Base-by-base conservation (phyloP, 495 filamentous ascomycete species). In the Lepidopterella palustris region DNA sequence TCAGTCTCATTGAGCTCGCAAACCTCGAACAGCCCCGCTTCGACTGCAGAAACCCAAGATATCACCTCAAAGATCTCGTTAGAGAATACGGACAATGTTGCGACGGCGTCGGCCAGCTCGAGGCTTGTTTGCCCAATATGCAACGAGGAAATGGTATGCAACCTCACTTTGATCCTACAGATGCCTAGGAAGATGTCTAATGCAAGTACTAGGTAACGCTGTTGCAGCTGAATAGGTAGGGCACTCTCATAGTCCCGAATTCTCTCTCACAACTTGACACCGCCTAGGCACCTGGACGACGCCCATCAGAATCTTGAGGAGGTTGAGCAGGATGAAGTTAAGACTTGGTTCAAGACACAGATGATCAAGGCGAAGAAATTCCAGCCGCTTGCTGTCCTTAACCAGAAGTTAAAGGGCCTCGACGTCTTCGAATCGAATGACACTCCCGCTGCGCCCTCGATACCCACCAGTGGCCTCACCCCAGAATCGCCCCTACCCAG, bases 391-490 rank as follows among this genome's bases (percentile, higher is more conserved):
- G 91, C 90, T 0, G 85, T 89, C 11, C 75, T 91, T 11, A 97
- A 97, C 72, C 92, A 97, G 73, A 98, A 96, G 71, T 81, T 98
- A 21, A 95, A 96, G 59, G 91, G 91, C n/a, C 77, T 98, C 15
- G 93, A 98, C 54, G 91, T 96, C 8, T 98, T 98, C 72, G 93
- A 98, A 66, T 90, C 92, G 29, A 97, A 98, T 76, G 91, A 96
- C 60, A 73, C 79, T 42, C 69, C 63, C 24, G 72, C 75, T 40
- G 65, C 69, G 8, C 66, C 73, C 10, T 48, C 52, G 27, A 47
- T 52, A n/a, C 57, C 49, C 48, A 53, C 58, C 63, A 53, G 59
- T 58, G 65, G 71, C 35, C 66, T 63, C 27, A 25, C 72, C 6
- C 61, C 77, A 3, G 72, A 78, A 3, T 18, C 59, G 0, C 53